These are phyloP conservation scores for Kluyveromyces siamensis DNA, from an alignment of 805 yeast species.

Conservation along the genomic window DNA sequence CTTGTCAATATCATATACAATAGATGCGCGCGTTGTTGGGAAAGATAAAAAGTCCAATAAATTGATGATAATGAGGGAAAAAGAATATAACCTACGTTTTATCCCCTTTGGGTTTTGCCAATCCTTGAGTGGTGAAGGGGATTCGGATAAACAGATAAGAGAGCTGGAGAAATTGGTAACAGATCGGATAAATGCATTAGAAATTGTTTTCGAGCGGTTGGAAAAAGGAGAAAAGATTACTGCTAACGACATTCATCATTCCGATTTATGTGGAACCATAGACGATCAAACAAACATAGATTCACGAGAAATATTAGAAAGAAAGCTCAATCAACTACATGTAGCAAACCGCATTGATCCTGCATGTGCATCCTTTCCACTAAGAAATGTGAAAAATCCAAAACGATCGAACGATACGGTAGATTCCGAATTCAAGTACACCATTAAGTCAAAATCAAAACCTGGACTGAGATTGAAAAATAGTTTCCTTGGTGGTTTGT, in stretches of 20 bases:
- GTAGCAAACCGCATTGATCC: conserved; percentile 16
- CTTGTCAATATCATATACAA: conserved; percentile 40
- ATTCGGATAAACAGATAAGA: conserved; percentile 15
- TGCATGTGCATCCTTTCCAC: conserved; percentile 4
- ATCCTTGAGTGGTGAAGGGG: conserved; percentile 13
- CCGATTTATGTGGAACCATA: conserved; percentile 22
- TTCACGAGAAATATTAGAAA: conserved; percentile 17
- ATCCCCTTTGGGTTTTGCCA: conserved; percentile 33
- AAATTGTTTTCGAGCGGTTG: conserved; percentile 16
- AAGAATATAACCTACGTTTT: conserved; percentile 31
- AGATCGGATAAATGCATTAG: conserved; percentile 21
- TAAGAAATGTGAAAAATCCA: conserved; percentile 9
- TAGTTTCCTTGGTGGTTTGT: conserved; percentile 21
- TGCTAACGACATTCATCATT: conserved; percentile 18
- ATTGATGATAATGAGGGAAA: conserved; percentile 27
- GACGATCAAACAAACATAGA: conserved; percentile 14
- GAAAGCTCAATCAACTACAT: conserved; percentile 25
- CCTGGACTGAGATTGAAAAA: conserved; percentile 12
- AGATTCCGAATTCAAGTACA: conserved; percentile 24
- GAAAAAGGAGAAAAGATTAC: conserved; percentile 17
- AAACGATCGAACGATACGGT: conserved; percentile 9
- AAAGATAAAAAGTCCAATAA: conserved; percentile 27
- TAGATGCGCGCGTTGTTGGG: conserved; percentile 50
- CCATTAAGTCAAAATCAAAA: conserved; percentile 14
- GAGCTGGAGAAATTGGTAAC: conserved; percentile 17